Conservation (phyloP, 768 basidiomycete genomes). For the Leccinum rimulosum region DNA sequence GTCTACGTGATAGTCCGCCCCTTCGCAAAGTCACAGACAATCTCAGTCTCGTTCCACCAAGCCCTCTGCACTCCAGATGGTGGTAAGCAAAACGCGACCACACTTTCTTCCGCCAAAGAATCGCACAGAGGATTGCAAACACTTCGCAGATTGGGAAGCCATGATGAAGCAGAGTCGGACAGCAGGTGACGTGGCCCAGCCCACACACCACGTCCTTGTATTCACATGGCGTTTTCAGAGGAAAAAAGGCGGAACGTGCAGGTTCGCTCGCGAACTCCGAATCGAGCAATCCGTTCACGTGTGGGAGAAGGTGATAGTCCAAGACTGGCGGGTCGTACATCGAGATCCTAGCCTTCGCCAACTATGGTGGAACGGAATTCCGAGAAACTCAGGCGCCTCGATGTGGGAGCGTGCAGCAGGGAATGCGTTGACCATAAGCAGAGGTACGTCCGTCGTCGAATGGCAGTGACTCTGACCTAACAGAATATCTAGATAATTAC, state of each 20-base stretch:
- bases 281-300: constrained; percentile 66
- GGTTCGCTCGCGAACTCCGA: constrained; percentile 58
- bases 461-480: not conserved
- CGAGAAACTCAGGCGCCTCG: constrained; percentile 70
- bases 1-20: constrained; percentile 16
- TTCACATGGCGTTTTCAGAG: constrained; percentile 40
- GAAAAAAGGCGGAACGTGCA: constrained; percentile 67
- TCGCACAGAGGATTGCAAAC: constrained; percentile 74
- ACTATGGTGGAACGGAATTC: constrained; percentile 90
- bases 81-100: constrained; percentile 82
- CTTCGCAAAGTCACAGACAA: constrained; percentile 34
- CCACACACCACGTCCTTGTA: not conserved
- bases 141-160: constrained; percentile 79
- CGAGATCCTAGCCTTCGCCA: constrained; percentile 61
- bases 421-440: constrained; percentile 76
- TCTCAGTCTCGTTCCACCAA: constrained; percentile 50
- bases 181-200: constrained; percentile 48
- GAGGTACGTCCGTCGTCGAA: constrained; percentile 47
- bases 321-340: constrained; percentile 78
- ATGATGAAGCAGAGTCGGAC: constrained; percentile 84
- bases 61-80: constrained; percentile 73
- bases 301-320: constrained; percentile 79
- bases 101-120: constrained; percentile 79
- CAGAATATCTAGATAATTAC: constrained; percentile 51
- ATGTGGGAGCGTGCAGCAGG: constrained; percentile 89